Evolutionary conservation across 768 basidiomycete genomes (phyloP).

Genomic region (Lactifluus subvellereus): DNA sequence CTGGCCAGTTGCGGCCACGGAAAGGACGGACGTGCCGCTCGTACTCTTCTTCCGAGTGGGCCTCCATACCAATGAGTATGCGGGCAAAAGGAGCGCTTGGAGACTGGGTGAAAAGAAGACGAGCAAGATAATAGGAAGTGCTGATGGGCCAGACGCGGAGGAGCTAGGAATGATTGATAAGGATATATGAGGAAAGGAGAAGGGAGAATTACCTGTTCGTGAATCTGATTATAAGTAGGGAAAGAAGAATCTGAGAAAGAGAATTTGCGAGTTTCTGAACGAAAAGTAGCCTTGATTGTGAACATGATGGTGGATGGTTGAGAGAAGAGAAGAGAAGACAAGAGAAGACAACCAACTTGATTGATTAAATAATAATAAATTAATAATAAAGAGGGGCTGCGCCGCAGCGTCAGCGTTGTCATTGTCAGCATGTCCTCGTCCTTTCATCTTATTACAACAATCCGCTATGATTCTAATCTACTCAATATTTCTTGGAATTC

Average conservation of each 20-base stretch:
- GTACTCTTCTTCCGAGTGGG: slow-evolving; percentile 56
- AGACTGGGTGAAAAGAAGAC: slow-evolving; percentile 59
- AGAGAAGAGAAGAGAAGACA: slow-evolving; percentile 17
- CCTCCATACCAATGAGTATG: slow-evolving; percentile 57
- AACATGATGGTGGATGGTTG: slow-evolving; percentile 46
- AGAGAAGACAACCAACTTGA: background rate
- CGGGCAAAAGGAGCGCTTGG: slow-evolving; percentile 47
- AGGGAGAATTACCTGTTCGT: slow-evolving; percentile 45
- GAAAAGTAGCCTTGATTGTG: slow-evolving; percentile 74
- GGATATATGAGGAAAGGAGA: background rate
- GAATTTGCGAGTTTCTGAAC: slow-evolving; percentile 61
- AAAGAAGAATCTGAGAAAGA: slow-evolving; percentile 51
- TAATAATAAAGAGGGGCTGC: background rate
- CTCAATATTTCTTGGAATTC: slow-evolving; percentile 50
- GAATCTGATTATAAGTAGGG: slow-evolving; percentile 57
- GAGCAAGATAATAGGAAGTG: slow-evolving; percentile 55
- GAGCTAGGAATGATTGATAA: slow-evolving; percentile 41
- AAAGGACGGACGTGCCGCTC: slow-evolving; percentile 43
- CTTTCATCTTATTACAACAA: slow-evolving; percentile 45
- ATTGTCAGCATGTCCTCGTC: background rate
- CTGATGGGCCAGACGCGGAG: slow-evolving; percentile 63
- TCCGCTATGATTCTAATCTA: slow-evolving; percentile 53
- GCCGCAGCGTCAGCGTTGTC: background rate
- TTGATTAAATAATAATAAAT: slow-evolving; percentile 3
- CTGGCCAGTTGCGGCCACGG: slow-evolving; percentile 47